These are phyloP conservation scores for Escovopsis sp. DNA, from an alignment of 2,329 filamentous ascomycete species.

Conservation along the genomic window DNA sequence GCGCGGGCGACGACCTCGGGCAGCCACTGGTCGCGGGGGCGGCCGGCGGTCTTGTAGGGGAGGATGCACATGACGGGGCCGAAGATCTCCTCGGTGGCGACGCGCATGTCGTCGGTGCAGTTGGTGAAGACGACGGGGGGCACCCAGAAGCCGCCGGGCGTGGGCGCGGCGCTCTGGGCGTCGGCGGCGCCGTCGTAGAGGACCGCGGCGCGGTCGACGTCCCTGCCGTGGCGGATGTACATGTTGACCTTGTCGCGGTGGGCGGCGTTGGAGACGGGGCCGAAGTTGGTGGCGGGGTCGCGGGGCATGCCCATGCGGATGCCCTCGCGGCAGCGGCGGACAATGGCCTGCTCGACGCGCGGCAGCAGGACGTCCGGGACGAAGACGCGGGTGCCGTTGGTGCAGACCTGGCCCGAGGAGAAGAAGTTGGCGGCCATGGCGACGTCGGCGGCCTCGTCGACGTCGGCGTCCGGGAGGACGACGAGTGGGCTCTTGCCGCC, in stretches of 20 bases:
- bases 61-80: slow-evolving; percentile 77
- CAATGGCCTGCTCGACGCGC: slow-evolving; percentile 51
- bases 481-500: slow-evolving; percentile 76
- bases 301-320: slow-evolving; percentile 64
- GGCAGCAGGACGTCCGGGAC: slow-evolving; percentile 51
- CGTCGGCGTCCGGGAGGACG: slow-evolving; percentile 63
- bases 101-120: slow-evolving; percentile 70
- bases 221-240: slow-evolving; percentile 63
- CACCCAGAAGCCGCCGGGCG: slow-evolving; percentile 63
- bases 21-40: slow-evolving; percentile 25
- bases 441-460: slow-evolving; percentile 70
- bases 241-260: slow-evolving; percentile 66
- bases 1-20: slow-evolving; percentile 58
- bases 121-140: slow-evolving; percentile 73
- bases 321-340: slow-evolving; percentile 40
- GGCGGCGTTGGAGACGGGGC: slow-evolving; percentile 59
- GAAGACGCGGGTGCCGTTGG: slow-evolving; percentile 81
- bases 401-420: slow-evolving; percentile 83
- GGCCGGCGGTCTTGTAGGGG: slow-evolving; percentile 42
- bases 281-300: slow-evolving; percentile 63
- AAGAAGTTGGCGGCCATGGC: slow-evolving; percentile 94
- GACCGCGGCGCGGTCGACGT: slow-evolving; percentile 57
- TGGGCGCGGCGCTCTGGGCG: slow-evolving; percentile 33
- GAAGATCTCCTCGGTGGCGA: slow-evolving; percentile 74
- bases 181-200: slow-evolving; percentile 55